Evolutionary conservation across 2,329 filamentous ascomycete genomes (phyloP), one percentile per base, ranked within the genome.

Genomic region (Ceratocystis cubensis): DNA sequence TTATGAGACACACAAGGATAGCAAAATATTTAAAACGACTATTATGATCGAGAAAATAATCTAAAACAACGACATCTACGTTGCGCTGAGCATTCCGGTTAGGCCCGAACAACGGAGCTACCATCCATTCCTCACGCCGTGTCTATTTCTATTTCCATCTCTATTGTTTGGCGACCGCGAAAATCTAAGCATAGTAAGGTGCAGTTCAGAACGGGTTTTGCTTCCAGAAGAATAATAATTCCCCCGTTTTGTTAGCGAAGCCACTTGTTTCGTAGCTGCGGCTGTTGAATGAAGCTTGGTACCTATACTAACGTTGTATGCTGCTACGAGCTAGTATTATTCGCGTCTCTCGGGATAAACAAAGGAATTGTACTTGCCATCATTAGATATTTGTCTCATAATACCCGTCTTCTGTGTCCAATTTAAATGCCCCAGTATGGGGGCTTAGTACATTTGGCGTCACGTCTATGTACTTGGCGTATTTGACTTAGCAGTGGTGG

Each of bases 141-240:
- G 13, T 56, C 22, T 56, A 22, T 50, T 50, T 50, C 10, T 50
- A 20, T 20, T 56, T 56, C 17, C 5, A 17, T 59, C 33, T 33
- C 17, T 59, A 33, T 59, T 37, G 56, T 37, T 37, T 37, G 30
- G 30, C 3, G 17, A 59, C 15, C 6, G 20, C 48, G 6, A 48
- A 53, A 53, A 50, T 20, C 20, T 2, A 50, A 7, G n/a, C 48
- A 50, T 20, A 22, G 30, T 1, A 8, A 20, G 37, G 2, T 41
- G 37, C 10, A 41, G 37, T 41, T 41, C 10, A 10, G 37, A 28
- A 59, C 25, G 28, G 56, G 56, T 1, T n/a, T 59, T 37, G 28
- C 28, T 59, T 59, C 56, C 28, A 59, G 56, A 59, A 59, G 56
- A 17, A 59, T 28, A 37, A 37, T 5, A 15, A 59, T 59, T 37